Percentiles rank a stretch among this genome's conserved stretches.
Conservation (phyloP, 176 grass and related monocot species). For the Triticum aestivum region IWGSC_CS_RefSeq_v2.1 NC_057799.1:558300508-558301007, state of each 20-base stretch:
- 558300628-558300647: neutral
- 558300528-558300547: neutral
- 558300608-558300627: neutral
- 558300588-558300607: constrained; percentile 1
- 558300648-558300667: neutral
- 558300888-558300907: too few species aligned
- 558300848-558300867: too few species aligned
- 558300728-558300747: neutral
- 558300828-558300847: too few species aligned
- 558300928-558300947: too few species aligned
- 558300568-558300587: neutral
- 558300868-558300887: too few species aligned
- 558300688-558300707: neutral
- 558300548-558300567: neutral
- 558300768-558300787: neutral
- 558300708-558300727: constrained; percentile 34
- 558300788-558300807: neutral
- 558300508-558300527: neutral
- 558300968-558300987: too few species aligned
- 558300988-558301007: too few species aligned
- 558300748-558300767: neutral
- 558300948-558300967: too few species aligned
- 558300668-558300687: neutral
- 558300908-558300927: too few species aligned
- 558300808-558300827: too few species aligned